Evolutionary conservation across 768 basidiomycete genomes (phyloP).

Genomic region (Trametes cinnabarina): DNA sequence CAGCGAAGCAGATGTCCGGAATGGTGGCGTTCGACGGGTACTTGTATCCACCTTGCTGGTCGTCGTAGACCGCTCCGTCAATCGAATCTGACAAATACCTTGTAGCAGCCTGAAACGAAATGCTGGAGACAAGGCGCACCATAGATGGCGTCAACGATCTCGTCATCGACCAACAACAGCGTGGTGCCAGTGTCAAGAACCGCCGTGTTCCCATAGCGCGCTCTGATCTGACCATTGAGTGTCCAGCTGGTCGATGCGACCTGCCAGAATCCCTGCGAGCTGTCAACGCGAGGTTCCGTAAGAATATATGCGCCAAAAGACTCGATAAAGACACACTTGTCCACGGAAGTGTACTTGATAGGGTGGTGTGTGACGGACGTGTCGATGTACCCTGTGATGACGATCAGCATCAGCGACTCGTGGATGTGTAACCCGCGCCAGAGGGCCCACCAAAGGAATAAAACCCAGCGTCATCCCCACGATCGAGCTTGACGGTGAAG

Average conservation of each 20-base stretch:
- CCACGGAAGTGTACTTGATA: conserved; percentile 27
- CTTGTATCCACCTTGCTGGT: conserved; percentile 38
- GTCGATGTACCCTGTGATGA: conserved; percentile 31
- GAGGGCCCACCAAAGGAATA: conserved; percentile 37
- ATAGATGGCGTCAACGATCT: conserved; percentile 34
- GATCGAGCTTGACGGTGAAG: conserved; percentile 38
- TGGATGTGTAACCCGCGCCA: background rate
- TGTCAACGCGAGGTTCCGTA: conserved; percentile 13
- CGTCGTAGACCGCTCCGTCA: conserved; percentile 35
- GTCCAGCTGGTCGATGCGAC: conserved; percentile 30
- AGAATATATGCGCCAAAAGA: conserved; percentile 2
- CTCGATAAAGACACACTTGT: conserved; percentile 21
- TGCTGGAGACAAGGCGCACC: background rate
- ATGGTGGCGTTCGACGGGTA: conserved; percentile 33
- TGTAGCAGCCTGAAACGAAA: conserved; percentile 4
- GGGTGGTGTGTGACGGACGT: conserved; percentile 30
- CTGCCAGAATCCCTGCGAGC: conserved; percentile 41
- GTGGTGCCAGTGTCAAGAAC: conserved; percentile 41
- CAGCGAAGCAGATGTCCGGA: conserved; percentile 34
- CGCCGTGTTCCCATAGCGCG: conserved; percentile 33
- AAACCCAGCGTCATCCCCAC: conserved; percentile 37
- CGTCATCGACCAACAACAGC: conserved; percentile 33
- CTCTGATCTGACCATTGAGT: conserved; percentile 26
- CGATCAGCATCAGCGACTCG: background rate
- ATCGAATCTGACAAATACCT: conserved; percentile 28